These are phyloP conservation scores for Coprinopsis cinerea DNA, from an alignment of 768 basidiomycete genomes.

Conservation along the genomic window DNA sequence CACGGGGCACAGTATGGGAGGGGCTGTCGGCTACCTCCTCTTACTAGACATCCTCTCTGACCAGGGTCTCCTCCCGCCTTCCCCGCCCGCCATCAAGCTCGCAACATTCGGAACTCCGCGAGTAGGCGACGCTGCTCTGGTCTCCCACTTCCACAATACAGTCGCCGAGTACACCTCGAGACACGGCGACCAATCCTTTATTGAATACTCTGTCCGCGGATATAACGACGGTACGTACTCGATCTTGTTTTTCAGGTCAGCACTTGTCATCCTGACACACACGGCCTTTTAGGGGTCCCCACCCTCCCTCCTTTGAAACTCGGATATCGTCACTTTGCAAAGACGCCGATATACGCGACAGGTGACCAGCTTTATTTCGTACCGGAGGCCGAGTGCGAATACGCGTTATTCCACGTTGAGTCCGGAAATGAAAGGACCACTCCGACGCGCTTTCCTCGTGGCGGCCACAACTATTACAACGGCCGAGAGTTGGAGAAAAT, in stretches of 20 bases:
- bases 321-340: slow-evolving; percentile 49
- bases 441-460: slow-evolving; percentile 36
- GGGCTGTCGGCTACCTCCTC: slow-evolving; percentile 44
- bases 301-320: slow-evolving; percentile 46
- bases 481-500: slow-evolving; percentile 47
- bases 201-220: slow-evolving; percentile 46
- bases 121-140: slow-evolving; percentile 39
- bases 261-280: background rate
- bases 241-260: background rate
- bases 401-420: slow-evolving; percentile 36
- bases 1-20: slow-evolving; percentile 57
- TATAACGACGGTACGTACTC: slow-evolving; percentile 47
- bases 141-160: slow-evolving; percentile 34
- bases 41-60: slow-evolving; percentile 39
- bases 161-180: slow-evolving; percentile 27
- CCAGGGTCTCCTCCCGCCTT: slow-evolving; percentile 6
- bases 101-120: slow-evolving; percentile 49
- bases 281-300: slow-evolving; percentile 41
- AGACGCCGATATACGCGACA: slow-evolving; percentile 43
- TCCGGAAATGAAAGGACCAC: slow-evolving; percentile 13
- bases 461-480: slow-evolving; percentile 63
- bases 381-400: slow-evolving; percentile 40
- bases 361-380: slow-evolving; percentile 42
- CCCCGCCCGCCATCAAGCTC: slow-evolving; percentile 25
- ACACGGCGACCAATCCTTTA: slow-evolving; percentile 31